A percentile compares a stretch with the other conserved stretches of the same genome.
phyloP scores from a whole-genome alignment of 805 yeast species.

The Yarrowia sp. region DNA sequence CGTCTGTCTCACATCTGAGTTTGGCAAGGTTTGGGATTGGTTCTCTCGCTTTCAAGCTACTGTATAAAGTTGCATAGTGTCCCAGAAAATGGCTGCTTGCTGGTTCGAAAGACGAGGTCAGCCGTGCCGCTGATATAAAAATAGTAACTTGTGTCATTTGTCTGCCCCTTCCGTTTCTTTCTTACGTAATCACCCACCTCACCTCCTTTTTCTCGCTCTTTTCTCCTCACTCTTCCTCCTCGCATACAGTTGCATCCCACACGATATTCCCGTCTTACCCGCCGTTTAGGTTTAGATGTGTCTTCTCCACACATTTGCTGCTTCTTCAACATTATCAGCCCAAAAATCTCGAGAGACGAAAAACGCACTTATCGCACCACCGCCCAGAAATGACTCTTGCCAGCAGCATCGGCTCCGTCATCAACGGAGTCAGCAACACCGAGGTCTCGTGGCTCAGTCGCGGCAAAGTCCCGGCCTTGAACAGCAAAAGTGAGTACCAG shows the following conservation, averaged over 20 bases:
- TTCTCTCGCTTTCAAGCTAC: background rate
- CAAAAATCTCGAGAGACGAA: background rate
- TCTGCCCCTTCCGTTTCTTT: too few species aligned
- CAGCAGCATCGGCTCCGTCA: conserved; percentile 38
- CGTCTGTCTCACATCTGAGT: background rate
- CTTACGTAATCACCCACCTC: background rate
- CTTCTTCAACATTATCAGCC: background rate
- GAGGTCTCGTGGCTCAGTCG: conserved; percentile 37
- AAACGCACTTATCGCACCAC: background rate
- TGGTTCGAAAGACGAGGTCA: background rate
- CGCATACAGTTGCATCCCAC: conserved; percentile 27
- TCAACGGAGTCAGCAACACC: conserved; percentile 39
- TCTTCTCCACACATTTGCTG: conserved; percentile 38
- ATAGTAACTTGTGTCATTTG: too few species aligned
- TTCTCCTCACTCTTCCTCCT: background rate
- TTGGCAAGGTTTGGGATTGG: too few species aligned
- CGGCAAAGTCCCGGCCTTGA: conserved; percentile 36
- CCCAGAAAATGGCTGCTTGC: conserved; percentile 31
- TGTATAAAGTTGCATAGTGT: conserved; percentile 12
- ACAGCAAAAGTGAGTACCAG: conserved; percentile 30
- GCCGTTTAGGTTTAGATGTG: conserved; percentile 29
- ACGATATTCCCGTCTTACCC: conserved; percentile 23
- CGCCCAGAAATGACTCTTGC: conserved; percentile 19
- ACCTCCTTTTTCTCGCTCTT: background rate
- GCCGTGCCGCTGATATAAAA: background rate